A percentile compares a stretch with the other conserved stretches of the same genome.
phyloP scores from a whole-genome alignment of 2,329 filamentous ascomycete species.

The Bipolaris gigantea region DNA sequence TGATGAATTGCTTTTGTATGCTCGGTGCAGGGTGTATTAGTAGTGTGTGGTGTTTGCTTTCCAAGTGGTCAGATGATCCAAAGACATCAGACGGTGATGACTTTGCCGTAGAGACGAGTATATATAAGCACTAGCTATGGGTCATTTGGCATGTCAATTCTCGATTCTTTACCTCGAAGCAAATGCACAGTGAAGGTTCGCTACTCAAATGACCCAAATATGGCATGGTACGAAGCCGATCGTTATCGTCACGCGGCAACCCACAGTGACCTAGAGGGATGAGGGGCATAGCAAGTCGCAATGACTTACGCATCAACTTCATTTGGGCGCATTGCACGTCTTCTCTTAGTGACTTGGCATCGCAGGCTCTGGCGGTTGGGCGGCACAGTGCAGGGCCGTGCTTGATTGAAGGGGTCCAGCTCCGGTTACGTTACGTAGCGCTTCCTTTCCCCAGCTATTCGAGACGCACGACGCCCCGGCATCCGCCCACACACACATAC shows the following conservation, averaged over 20 bases:
- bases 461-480: slow-evolving; percentile 16
- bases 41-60: slow-evolving; percentile 7
- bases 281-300: not conserved
- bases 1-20: slow-evolving; percentile 11
- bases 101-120: not conserved
- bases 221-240: slow-evolving; percentile 1
- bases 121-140: not conserved
- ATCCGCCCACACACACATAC: slow-evolving; percentile 12
- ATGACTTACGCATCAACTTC: slow-evolving; percentile 13
- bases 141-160: not conserved
- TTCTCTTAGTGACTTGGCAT: slow-evolving; percentile 16
- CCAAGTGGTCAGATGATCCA: not conserved
- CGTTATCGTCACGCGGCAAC: slow-evolving; percentile 20
- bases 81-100: not conserved
- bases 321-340: slow-evolving; percentile 6
- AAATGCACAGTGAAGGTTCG: not conserved
- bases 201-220: not conserved
- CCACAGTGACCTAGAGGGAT: not conserved
- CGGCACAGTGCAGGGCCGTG: slow-evolving; percentile 20
- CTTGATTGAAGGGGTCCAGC: slow-evolving; percentile 16
- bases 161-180: not conserved
- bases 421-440: slow-evolving; percentile 22
- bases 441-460: slow-evolving; percentile 20
- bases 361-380: slow-evolving; percentile 8
- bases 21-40: not conserved